phyloP scores from a whole-genome alignment of 805 yeast genomes.

The Komagataella kurtzmanii region DNA sequence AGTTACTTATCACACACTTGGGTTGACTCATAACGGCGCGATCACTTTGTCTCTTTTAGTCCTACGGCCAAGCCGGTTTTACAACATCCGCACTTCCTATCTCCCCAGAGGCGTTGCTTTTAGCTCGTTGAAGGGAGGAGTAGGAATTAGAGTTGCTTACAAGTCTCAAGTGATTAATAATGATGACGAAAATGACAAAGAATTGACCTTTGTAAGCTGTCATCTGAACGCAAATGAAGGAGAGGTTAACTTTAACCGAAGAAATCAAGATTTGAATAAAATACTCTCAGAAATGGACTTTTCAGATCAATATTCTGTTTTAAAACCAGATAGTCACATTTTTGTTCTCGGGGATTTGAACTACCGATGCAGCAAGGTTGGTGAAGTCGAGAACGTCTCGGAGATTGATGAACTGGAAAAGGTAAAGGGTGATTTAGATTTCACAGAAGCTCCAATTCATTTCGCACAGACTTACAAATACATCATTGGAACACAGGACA shows the following conservation, averaged over 20 bases:
- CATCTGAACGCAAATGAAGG: conserved; percentile 82
- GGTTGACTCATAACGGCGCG: conserved; percentile 38
- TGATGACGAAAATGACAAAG: conserved; percentile 11
- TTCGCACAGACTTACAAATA: conserved; percentile 81
- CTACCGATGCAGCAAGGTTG: conserved; percentile 38
- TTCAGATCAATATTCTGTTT: conserved; percentile 38
- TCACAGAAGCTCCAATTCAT: conserved; percentile 47
- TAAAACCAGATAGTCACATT: conserved; percentile 41
- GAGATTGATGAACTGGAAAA: conserved; percentile 34
- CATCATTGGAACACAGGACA: conserved; percentile 23
- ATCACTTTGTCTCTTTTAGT: conserved; percentile 39
- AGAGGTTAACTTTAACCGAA: conserved; percentile 20
- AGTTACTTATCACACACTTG: conserved; percentile 25
- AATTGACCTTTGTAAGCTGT: conserved; percentile 49
- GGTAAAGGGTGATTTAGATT: conserved; percentile 28
- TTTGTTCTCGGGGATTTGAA: conserved; percentile 82
- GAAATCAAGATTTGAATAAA: conserved; percentile 39
- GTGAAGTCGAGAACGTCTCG: conserved; percentile 8
- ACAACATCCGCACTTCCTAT: conserved; percentile 15
- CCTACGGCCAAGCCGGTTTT: conserved; percentile 19
- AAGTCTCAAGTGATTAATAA: conserved; percentile 5
- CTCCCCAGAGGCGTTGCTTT: conserved; percentile 42
- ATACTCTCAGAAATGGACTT: conserved; percentile 44
- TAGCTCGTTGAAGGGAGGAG: conserved; percentile 68
- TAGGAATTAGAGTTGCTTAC: conserved; percentile 38